Evolutionary conservation across 176 grass and related monocot species (phyloP).

Genomic region (Lolium perenne): DNA sequence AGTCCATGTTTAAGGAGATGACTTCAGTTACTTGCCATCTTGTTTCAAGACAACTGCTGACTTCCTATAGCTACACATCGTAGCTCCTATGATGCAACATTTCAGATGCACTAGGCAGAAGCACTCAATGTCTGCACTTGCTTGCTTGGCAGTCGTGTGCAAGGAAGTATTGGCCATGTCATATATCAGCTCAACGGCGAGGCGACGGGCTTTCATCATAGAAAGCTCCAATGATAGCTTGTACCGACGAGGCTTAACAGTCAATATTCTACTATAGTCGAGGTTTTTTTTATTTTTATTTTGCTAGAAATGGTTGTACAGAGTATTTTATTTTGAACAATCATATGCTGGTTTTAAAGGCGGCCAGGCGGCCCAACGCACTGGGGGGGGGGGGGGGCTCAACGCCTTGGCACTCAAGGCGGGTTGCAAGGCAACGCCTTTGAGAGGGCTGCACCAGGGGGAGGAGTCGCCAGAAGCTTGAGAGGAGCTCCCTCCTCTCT

Average conservation of each 20-base stretch:
- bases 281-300: neutral
- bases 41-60: neutral
- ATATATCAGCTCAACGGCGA: neutral
- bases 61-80: neutral
- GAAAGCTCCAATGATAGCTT: neutral
- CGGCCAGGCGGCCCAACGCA: no score
- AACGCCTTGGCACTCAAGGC: no score
- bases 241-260: neutral
- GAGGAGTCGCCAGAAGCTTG: no score
- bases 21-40: neutral
- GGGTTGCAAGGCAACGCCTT: no score
- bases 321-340: neutral
- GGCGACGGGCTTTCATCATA: neutral
- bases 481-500: no score
- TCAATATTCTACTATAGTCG: neutral
- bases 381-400: no score
- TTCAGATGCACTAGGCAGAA: constrained; percentile 6
- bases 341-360: no score
- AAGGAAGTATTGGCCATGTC: neutral
- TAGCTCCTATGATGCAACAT: constrained; percentile 7
- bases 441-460: no score
- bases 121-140: neutral
- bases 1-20: neutral
- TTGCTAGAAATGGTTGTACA: neutral
- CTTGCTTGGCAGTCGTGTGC: neutral